Evolutionary conservation across 2,329 filamentous ascomycete species (phyloP).

Genomic region (Colletotrichum spinosum): DNA sequence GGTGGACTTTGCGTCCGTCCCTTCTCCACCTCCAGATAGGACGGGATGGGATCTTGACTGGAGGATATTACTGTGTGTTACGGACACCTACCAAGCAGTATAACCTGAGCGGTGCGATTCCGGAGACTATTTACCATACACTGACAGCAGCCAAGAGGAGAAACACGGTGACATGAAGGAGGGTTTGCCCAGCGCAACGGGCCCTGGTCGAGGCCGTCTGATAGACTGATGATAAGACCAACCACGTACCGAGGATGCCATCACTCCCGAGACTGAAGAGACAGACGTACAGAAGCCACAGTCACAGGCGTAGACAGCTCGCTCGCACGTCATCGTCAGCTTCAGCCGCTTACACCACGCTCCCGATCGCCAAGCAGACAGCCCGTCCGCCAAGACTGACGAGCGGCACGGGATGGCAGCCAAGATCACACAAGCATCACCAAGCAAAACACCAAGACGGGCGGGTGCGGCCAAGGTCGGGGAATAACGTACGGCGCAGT

Average conservation of each 20-base stretch:
- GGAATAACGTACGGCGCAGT: background rate
- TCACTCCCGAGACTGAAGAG: too few relatives aligned
- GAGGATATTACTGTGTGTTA: slow-evolving; percentile 6
- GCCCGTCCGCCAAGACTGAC: slow-evolving; percentile 23
- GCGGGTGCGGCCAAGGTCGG: slow-evolving; percentile 29
- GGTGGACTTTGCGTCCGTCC: slow-evolving; percentile 8
- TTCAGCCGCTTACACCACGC: slow-evolving; percentile 13
- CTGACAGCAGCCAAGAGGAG: too few relatives aligned
- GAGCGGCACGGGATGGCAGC: slow-evolving; percentile 18
- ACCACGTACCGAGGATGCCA: too few relatives aligned
- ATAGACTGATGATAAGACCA: too few relatives aligned
- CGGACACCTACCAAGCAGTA: background rate
- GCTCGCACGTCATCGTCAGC: background rate
- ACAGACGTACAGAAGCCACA: too few relatives aligned
- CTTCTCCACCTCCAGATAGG: slow-evolving; percentile 33
- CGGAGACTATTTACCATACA: too few relatives aligned
- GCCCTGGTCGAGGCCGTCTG: too few relatives aligned
- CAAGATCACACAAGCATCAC: slow-evolving; percentile 20
- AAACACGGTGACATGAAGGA: too few relatives aligned
- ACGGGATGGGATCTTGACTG: slow-evolving; percentile 13
- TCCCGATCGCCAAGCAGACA: slow-evolving; percentile 35
- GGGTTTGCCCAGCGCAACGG: too few relatives aligned
- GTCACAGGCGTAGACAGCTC: too few relatives aligned
- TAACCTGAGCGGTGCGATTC: background rate
- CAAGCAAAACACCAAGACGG: slow-evolving; percentile 34